These are phyloP conservation scores for Metschnikowia baotianmanensis DNA, from an alignment of 805 yeast species.

Conservation along the genomic window DNA sequence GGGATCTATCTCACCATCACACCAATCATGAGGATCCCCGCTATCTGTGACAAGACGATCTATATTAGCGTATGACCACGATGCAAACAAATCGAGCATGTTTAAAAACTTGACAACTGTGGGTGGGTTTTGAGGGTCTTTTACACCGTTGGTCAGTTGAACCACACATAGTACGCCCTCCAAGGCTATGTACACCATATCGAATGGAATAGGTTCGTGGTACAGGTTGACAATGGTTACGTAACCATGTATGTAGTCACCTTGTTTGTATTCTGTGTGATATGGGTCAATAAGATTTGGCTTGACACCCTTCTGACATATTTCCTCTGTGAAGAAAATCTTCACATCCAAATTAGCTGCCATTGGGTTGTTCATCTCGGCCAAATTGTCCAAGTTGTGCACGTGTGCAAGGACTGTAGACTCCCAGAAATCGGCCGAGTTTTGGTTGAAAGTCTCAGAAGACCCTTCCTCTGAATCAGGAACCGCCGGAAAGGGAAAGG, in stretches of 20 bases:
- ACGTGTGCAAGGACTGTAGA: slow-evolving; percentile 43
- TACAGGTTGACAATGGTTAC: slow-evolving; percentile 36
- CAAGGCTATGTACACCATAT: slow-evolving; percentile 44
- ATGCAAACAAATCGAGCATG: slow-evolving; percentile 44
- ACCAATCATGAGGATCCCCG: slow-evolving; percentile 40
- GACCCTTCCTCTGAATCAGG: slow-evolving; percentile 9
- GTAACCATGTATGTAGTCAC: slow-evolving; percentile 44
- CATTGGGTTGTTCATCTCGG: slow-evolving; percentile 19
- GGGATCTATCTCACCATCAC: slow-evolving; percentile 45
- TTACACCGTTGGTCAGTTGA: slow-evolving; percentile 23
- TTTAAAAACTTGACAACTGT: slow-evolving; percentile 39
- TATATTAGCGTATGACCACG: slow-evolving; percentile 43
- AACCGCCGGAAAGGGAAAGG: slow-evolving; percentile 17
- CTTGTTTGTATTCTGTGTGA: slow-evolving; percentile 35
- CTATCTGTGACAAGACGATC: slow-evolving; percentile 29
- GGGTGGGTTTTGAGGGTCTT: slow-evolving; percentile 25
- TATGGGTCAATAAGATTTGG: slow-evolving; percentile 35
- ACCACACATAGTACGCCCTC: slow-evolving; percentile 35
- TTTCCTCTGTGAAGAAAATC: slow-evolving; percentile 35
- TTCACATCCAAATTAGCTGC: slow-evolving; percentile 30
- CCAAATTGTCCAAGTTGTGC: slow-evolving; percentile 36
- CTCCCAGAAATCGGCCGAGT: slow-evolving; percentile 29
- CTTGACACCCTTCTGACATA: slow-evolving; percentile 38
- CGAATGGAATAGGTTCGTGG: slow-evolving; percentile 35
- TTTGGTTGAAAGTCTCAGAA: slow-evolving; percentile 14